A percentile compares a stretch with the other conserved stretches of the same genome.
Conservation (phyloP, 805 yeast genomes). For the Peterozyma xylosa region DNA sequence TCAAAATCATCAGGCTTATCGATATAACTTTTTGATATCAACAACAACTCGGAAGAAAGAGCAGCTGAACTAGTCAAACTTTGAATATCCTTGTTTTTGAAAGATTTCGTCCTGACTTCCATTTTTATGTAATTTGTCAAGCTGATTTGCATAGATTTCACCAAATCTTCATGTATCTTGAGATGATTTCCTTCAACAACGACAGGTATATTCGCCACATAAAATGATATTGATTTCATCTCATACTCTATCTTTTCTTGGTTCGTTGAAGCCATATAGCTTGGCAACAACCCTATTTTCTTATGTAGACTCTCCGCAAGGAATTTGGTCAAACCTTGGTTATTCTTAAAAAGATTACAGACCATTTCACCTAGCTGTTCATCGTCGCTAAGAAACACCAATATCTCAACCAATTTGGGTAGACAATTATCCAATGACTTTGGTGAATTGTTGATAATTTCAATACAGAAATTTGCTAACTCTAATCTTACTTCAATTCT, state of each 20-base stretch:
- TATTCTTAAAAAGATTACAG: not conserved
- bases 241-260: slow-evolving; percentile 11
- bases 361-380: not conserved
- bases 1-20: slow-evolving; percentile 7
- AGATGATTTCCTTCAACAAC: not conserved
- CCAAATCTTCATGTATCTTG: not conserved
- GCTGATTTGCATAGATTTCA: not conserved
- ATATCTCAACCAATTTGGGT: slow-evolving; percentile 26
- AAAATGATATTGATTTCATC: slow-evolving; percentile 4
- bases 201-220: not conserved
- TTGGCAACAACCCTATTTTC: slow-evolving; percentile 12
- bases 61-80: slow-evolving; percentile 3
- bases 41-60: slow-evolving; percentile 15
- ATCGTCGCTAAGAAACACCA: slow-evolving; percentile 11
- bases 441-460: slow-evolving; percentile 24
- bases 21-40: slow-evolving; percentile 14
- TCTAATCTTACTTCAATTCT: slow-evolving; percentile 25
- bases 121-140: not conserved
- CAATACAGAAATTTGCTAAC: slow-evolving; percentile 21
- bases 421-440: slow-evolving; percentile 27
- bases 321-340: slow-evolving; percentile 6
- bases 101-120: slow-evolving; percentile 3
- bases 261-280: slow-evolving; percentile 19
- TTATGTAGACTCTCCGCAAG: slow-evolving; percentile 8
- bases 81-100: slow-evolving; percentile 3